Percentiles rank a stretch among this genome's conserved stretches.
Evolutionary conservation across 2,329 filamentous ascomycete genomes (phyloP).

Genomic region (Fusarium fujikuroi): DNA sequence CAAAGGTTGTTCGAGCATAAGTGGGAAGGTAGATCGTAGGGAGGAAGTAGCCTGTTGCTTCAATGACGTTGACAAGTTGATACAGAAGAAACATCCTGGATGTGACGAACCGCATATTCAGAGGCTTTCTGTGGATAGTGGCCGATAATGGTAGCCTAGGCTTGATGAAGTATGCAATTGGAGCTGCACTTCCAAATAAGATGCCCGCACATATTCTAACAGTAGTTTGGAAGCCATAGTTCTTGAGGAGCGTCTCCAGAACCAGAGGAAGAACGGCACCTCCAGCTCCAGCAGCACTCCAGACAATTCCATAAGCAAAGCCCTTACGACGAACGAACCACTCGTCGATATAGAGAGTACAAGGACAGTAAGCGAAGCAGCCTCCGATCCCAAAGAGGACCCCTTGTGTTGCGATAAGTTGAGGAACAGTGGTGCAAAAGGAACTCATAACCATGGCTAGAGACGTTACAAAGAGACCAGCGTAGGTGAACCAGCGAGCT

Average conservation of each 20-base stretch:
- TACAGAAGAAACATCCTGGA: conserved; percentile 65
- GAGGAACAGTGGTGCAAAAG: conserved; percentile 58
- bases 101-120: conserved; percentile 59
- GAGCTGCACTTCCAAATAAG: conserved; percentile 59
- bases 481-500: conserved; percentile 51
- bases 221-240: conserved; percentile 56
- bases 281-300: conserved; percentile 44
- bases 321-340: conserved; percentile 58
- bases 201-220: conserved; percentile 59
- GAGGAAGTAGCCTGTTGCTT: conserved; percentile 68
- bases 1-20: conserved; percentile 61
- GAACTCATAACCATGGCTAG: conserved; percentile 60
- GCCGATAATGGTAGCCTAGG: conserved; percentile 57
- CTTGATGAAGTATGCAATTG: conserved; percentile 63
- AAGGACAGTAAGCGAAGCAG: conserved; percentile 62
- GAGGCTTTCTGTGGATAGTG: conserved; percentile 44
- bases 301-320: conserved; percentile 68
- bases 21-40: conserved; percentile 67
- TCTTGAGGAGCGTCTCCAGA: conserved; percentile 57
- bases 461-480: conserved; percentile 57
- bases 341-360: conserved; percentile 65
- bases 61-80: conserved; percentile 63
- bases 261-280: conserved; percentile 61
- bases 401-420: conserved; percentile 67
- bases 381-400: conserved; percentile 66